Base-by-base conservation (phyloP, 805 yeast species). In the Monosporozyma solicola region DNA sequence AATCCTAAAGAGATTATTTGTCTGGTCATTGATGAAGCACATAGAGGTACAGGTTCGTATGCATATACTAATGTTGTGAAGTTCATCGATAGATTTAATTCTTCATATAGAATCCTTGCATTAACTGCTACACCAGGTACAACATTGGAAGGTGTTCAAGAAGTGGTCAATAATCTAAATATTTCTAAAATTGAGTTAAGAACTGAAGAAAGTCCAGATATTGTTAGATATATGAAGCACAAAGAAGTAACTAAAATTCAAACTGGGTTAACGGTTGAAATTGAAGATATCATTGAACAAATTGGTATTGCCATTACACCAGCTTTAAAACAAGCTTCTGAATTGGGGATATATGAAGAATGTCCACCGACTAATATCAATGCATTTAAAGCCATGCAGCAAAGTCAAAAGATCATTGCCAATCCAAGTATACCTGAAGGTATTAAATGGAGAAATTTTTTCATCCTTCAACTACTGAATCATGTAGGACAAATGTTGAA, bases 81-180 rank as follows among this genome's bases (percentile, higher is more conserved):
- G 56, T 83, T 80, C 59, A 66, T 87, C 11, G 76, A 77, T 31
- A 69, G 87, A 50, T 82, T 81, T 63, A 83, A 80, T 55, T 75
- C 80, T 1, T 80, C 87, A 1, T 85, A 82, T 59, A 73, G 99
- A 47, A 73, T 91, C 0, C 67, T 94, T 50, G 98, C 96, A 0
- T 72, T 94, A 56, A 90, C 98, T 0, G 99, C 99, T 1, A 94
- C 99, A 0, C 99, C 99, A 0, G 94, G 97, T 0, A 75, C 95
- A 0, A 85, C 85, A 54, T 78, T 88, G 1, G 95, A 87, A 54
- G 87, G 92, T 2, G 95, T 95, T 0, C 97, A 95, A 66, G 84
- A 81, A 48, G 85, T 94, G 29, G 82, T 94, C 0, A 77, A 80
- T 53, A 88, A 87, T 60, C 70, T 94, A 54, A 69, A 70, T 29